phyloP scores from a whole-genome alignment of 164 flowering plant species.

The Dillenia suffruticosa region DNA sequence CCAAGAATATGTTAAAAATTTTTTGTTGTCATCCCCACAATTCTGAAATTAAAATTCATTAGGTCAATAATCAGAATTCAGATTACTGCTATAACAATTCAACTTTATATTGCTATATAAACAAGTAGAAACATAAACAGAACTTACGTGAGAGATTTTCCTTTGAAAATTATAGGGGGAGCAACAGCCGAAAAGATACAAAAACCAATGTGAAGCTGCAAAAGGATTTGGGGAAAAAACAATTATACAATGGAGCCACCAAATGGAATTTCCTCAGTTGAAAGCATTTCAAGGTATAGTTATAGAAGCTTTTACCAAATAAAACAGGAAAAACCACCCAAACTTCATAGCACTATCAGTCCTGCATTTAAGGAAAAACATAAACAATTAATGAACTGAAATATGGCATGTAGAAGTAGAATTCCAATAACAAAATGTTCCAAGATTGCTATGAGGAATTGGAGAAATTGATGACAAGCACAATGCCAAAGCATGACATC shows the following conservation, averaged over 20 bases:
- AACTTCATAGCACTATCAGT: conserved; percentile 70
- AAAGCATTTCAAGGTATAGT: neutral
- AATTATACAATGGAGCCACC: neutral
- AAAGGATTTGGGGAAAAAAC: conserved; percentile 1
- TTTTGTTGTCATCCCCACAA: neutral
- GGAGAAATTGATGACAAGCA: neutral
- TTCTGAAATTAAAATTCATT: neutral
- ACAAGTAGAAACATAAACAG: neutral
- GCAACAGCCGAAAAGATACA: conserved; percentile 67
- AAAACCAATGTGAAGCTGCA: conserved; percentile 63
- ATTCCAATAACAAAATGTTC: neutral
- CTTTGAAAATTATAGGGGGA: conserved; percentile 58
- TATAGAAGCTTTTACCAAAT: conserved; percentile 32
- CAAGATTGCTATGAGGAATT: neutral
- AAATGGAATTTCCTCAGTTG: neutral
- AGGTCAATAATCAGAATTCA: neutral
- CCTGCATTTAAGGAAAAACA: conserved; percentile 32
- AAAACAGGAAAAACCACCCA: conserved; percentile 69
- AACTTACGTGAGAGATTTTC: conserved; percentile 71
- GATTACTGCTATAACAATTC: neutral
- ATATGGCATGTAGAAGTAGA: neutral
- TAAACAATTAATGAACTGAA: neutral
- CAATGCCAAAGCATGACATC: too few relatives aligned
- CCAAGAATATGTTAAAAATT: neutral
- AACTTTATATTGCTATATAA: neutral